Evolutionary conservation across 2,329 filamentous ascomycete genomes (phyloP).

Genomic region (Phialemoniopsis sp.): DNA sequence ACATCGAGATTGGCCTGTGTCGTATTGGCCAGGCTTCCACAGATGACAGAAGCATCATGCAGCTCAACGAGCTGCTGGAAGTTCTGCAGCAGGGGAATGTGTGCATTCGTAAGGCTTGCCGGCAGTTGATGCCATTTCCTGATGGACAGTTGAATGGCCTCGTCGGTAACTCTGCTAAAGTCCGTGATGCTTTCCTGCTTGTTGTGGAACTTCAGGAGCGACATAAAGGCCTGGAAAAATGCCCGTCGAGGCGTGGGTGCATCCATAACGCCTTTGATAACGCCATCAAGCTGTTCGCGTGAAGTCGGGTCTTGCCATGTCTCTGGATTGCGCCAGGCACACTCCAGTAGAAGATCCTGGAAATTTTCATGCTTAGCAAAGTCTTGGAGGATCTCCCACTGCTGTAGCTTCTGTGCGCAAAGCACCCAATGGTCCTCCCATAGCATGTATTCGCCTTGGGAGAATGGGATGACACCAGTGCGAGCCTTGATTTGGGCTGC

Average conservation of each 20-base stretch:
- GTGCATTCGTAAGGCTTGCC: slow-evolving; percentile 85
- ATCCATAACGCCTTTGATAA: slow-evolving; percentile 97
- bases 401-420: slow-evolving; percentile 95
- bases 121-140: slow-evolving; percentile 99
- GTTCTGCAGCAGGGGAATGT: slow-evolving; percentile 91
- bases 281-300: slow-evolving; percentile 82
- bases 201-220: slow-evolving; percentile 87
- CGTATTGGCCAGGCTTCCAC: slow-evolving; percentile 81
- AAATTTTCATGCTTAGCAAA: slow-evolving; percentile 99
- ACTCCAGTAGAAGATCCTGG: slow-evolving; percentile 91
- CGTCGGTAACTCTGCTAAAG: slow-evolving; percentile 88
- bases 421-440: slow-evolving; percentile 99
- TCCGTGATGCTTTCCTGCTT: slow-evolving; percentile 77
- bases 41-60: slow-evolving; percentile 96
- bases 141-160: slow-evolving; percentile 95
- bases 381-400: slow-evolving; percentile 97
- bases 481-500: slow-evolving; percentile 94
- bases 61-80: slow-evolving; percentile 98
- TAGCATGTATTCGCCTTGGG: slow-evolving; percentile 94
- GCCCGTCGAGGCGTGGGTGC: slow-evolving; percentile 88
- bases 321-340: slow-evolving; percentile 92
- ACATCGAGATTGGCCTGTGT: slow-evolving; percentile 81
- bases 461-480: slow-evolving; percentile 93
- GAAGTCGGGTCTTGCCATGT: slow-evolving; percentile 87
- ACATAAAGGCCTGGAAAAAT: slow-evolving; percentile 99